phyloP scores from a whole-genome alignment of 2,329 filamentous ascomycete genomes.

The Calonectria naviculata region DNA sequence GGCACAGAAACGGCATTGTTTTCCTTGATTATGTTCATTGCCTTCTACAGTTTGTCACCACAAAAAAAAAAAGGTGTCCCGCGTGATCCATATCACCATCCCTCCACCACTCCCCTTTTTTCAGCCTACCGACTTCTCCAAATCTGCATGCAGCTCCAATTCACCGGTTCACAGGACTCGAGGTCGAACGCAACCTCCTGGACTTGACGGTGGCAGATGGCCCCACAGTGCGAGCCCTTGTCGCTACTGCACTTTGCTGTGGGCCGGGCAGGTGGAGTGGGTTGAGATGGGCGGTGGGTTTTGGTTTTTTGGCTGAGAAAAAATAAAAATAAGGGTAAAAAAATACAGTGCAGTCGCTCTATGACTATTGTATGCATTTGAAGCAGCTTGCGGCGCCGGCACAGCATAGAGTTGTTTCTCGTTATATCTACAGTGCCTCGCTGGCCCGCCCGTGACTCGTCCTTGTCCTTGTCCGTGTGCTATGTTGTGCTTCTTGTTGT shows the following conservation, averaged over 20 bases:
- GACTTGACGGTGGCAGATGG: constrained; percentile 26
- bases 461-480: constrained; percentile 19
- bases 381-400: background rate
- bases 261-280: constrained; percentile 16
- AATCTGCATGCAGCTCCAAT: background rate
- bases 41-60: background rate
- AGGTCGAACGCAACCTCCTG: background rate
- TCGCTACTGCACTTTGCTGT: constrained; percentile 14
- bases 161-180: background rate
- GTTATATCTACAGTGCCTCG: constrained; percentile 4
- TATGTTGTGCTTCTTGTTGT: constrained; percentile 41
- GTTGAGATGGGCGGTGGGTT: constrained; percentile 16
- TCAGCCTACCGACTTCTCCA: background rate
- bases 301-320: constrained; percentile 14
- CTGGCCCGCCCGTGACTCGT: constrained; percentile 12
- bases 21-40: background rate
- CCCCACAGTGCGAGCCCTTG: constrained; percentile 36
- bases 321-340: background rate
- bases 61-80: background rate
- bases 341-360: background rate
- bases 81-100: background rate
- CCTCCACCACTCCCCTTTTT: background rate
- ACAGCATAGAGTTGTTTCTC: background rate
- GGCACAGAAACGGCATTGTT: too few species aligned
- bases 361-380: background rate